phyloP scores from a whole-genome alignment of 495 filamentous ascomycete genomes.

The Talaromyces ruber region DNA sequence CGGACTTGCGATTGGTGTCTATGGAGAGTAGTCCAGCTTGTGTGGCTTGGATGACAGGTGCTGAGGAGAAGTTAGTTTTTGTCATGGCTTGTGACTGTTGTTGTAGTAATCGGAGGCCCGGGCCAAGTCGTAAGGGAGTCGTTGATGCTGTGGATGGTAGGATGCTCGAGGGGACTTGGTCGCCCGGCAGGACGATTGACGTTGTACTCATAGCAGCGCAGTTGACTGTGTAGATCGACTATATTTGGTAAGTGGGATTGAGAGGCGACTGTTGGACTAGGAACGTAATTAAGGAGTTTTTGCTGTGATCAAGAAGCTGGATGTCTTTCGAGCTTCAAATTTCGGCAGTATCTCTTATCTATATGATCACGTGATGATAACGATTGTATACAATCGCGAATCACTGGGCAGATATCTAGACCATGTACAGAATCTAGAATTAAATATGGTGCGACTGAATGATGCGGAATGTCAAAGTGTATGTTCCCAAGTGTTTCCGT shows the following conservation, averaged over 20 bases:
- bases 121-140: conserved; percentile 71
- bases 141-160: conserved; percentile 56
- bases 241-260: not conserved
- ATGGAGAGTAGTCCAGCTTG: conserved; percentile 71
- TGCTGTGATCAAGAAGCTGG: not conserved
- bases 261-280: not conserved
- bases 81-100: conserved; percentile 16
- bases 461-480: not conserved
- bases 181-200: conserved; percentile 66
- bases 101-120: conserved; percentile 56
- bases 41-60: conserved; percentile 44
- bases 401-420: not conserved
- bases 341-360: conserved; percentile 3
- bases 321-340: not conserved
- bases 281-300: not conserved
- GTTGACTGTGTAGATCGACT: not conserved
- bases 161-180: conserved; percentile 49
- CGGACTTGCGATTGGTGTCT: conserved; percentile 62
- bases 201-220: conserved; percentile 14
- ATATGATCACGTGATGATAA: conserved; percentile 3
- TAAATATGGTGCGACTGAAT: not conserved
- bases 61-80: conserved; percentile 10
- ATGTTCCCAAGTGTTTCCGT: not conserved
- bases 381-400: not conserved
- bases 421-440: not conserved